Conservation (phyloP, 306 rosid species). For the Vigna trinervia region DNA sequence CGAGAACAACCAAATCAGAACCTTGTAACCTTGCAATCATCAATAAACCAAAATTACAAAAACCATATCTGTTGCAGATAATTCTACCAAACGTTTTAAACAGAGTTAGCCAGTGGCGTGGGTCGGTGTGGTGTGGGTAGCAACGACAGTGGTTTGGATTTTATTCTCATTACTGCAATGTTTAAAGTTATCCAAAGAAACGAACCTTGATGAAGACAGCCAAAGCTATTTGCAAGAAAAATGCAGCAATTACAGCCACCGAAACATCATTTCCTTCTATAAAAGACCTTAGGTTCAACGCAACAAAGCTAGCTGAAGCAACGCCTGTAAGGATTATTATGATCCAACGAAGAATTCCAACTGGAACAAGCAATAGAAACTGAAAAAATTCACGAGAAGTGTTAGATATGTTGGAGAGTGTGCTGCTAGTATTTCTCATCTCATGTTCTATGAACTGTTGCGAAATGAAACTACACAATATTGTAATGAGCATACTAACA, state of each 20-base stretch:
- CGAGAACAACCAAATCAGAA: constrained; percentile 7
- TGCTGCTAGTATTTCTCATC: background rate
- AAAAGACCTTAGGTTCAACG: constrained; percentile 63
- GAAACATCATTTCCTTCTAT: constrained; percentile 58
- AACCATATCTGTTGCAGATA: constrained; percentile 8
- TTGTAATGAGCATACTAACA: background rate
- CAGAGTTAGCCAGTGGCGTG: no score
- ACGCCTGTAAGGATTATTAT: constrained; percentile 59
- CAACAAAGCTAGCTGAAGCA: constrained; percentile 72
- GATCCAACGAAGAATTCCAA: constrained; percentile 74
- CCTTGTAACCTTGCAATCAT: background rate
- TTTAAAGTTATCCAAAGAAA: constrained; percentile 68
- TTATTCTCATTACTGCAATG: constrained; percentile 18
- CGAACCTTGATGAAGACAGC: constrained; percentile 79
- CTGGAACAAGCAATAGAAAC: constrained; percentile 75
- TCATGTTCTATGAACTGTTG: background rate
- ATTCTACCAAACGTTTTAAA: no score
- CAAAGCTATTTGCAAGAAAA: constrained; percentile 74
- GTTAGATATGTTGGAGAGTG: constrained; percentile 23
- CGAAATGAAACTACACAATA: background rate
- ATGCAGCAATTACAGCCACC: constrained; percentile 62
- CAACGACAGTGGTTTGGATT: constrained; percentile 8
- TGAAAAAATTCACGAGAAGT: constrained; percentile 43
- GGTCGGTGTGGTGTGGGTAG: background rate
- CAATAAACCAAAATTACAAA: constrained; percentile 10